Percentiles rank a stretch among this genome's conserved stretches.
phyloP scores from a whole-genome alignment of 208 protist genomes.

The Porcisia deanei region DNA sequence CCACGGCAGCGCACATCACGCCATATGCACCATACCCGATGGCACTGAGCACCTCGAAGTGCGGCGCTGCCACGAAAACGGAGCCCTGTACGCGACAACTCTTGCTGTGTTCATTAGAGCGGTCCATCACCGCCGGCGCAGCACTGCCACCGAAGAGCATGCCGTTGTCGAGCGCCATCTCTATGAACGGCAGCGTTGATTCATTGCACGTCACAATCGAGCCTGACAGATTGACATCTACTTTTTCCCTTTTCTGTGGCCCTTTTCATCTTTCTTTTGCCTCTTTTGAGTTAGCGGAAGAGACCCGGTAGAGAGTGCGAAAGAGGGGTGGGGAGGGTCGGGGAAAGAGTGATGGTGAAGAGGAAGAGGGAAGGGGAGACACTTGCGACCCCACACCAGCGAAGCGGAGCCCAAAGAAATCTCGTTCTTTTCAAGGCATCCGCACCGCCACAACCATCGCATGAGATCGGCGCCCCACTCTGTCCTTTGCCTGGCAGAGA shows the following conservation, averaged over 20 bases:
- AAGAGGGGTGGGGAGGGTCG: not conserved
- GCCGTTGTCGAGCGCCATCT: conserved; percentile 27
- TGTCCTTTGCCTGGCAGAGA: too few relatives aligned
- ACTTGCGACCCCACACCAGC: too few relatives aligned
- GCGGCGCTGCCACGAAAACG: conserved; percentile 58
- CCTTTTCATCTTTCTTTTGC: not conserved
- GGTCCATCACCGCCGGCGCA: conserved; percentile 16
- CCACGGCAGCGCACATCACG: conserved; percentile 69
- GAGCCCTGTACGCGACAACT: conserved; percentile 52
- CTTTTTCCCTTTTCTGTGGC: not conserved
- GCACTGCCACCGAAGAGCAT: conserved; percentile 27
- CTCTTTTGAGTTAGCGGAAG: not conserved
- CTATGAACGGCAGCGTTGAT: conserved; percentile 28
- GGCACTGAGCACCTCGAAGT: conserved; percentile 61
- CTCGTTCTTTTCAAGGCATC: too few relatives aligned
- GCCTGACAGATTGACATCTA: not conserved
- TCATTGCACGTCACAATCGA: conserved; percentile 24
- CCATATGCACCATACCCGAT: conserved; percentile 80
- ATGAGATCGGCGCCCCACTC: too few relatives aligned
- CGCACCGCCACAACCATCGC: too few relatives aligned
- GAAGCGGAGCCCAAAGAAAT: too few relatives aligned
- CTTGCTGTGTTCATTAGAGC: conserved; percentile 37
- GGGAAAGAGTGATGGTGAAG: too few relatives aligned
- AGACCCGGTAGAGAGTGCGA: not conserved
- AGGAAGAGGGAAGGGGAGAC: too few relatives aligned